These are phyloP conservation scores for Pseudodiploospora longispora DNA, from an alignment of 2,329 filamentous ascomycete species.

Conservation along the genomic window DNA sequence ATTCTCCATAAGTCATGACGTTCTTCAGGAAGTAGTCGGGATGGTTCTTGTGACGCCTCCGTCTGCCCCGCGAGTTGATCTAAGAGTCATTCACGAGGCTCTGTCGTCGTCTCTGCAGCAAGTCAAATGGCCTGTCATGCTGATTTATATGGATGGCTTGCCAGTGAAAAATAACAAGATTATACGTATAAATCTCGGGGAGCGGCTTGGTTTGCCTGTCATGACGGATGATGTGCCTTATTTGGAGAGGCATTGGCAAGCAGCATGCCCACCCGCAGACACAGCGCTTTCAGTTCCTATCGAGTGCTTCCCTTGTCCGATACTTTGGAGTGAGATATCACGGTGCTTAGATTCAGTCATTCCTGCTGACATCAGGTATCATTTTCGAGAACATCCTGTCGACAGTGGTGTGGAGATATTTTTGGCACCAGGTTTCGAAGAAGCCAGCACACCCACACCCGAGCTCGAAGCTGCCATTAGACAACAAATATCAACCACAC, in stretches of 20 bases:
- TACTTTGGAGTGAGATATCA: constrained; percentile 22
- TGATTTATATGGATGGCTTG: constrained; percentile 47
- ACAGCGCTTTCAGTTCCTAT: constrained; percentile 37
- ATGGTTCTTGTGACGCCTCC: constrained; percentile 41
- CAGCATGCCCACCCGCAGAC: constrained; percentile 38
- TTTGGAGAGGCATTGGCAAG: constrained; percentile 40
- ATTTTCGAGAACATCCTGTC: constrained; percentile 7
- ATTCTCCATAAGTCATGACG: constrained; percentile 43
- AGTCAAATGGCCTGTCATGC: constrained; percentile 42
- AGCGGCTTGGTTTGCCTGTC: constrained; percentile 36
- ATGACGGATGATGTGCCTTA: constrained; percentile 37
- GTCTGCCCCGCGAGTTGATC: constrained; percentile 34
- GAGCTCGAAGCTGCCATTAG: constrained; percentile 11
- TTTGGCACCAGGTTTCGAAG: constrained; percentile 13
- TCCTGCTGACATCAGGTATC: constrained; percentile 11
- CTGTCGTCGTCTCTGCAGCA: constrained; percentile 40
- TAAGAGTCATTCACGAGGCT: constrained; percentile 39
- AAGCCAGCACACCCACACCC: background rate
- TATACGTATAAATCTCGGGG: constrained; percentile 43
- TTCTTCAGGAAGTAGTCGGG: constrained; percentile 49
- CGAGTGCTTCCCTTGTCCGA: constrained; percentile 21
- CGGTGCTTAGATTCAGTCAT: constrained; percentile 14
- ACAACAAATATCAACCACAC: constrained; percentile 4
- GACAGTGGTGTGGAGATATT: constrained; percentile 13
- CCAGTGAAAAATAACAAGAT: constrained; percentile 51